Evolutionary conservation across 2,329 filamentous ascomycete genomes (phyloP).

Genomic region (Colletotrichum theobromicola): DNA sequence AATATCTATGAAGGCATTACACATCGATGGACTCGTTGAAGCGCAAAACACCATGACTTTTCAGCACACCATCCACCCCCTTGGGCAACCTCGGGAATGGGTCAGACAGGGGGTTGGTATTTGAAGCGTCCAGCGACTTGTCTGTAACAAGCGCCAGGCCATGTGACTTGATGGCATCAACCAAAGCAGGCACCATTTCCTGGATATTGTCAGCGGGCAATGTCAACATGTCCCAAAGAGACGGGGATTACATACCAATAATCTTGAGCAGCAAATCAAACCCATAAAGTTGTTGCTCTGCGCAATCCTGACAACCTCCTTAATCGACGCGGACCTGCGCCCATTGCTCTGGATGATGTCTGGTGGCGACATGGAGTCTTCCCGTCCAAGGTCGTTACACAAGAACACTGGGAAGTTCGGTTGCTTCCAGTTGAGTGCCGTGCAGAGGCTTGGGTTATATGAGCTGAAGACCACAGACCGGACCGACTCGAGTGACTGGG

Average conservation of each 20-base stretch:
- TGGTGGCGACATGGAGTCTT: constrained; percentile 47
- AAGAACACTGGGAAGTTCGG: constrained; percentile 97
- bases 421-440: constrained; percentile 98
- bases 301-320: constrained; percentile 91
- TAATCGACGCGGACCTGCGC: constrained; percentile 81
- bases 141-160: constrained; percentile 92
- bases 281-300: constrained; percentile 99
- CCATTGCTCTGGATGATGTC: constrained; percentile 61
- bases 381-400: constrained; percentile 86
- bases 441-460: constrained; percentile 89
- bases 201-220: constrained; percentile 40
- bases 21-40: constrained; percentile 93
- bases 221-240: neutral
- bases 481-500: constrained; percentile 72
- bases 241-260: constrained; percentile 69
- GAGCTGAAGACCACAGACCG: constrained; percentile 93
- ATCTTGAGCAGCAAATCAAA: constrained; percentile 83
- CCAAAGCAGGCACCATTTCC: constrained; percentile 91
- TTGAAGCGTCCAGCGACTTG: constrained; percentile 67
- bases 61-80: constrained; percentile 87
- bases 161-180: constrained; percentile 93
- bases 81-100: constrained; percentile 70
- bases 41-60: constrained; percentile 82
- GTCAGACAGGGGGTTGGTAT: constrained; percentile 47
- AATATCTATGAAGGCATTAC: constrained; percentile 29